Conservation (phyloP, 208 protist species). For the Crithidia bombi region DNA sequence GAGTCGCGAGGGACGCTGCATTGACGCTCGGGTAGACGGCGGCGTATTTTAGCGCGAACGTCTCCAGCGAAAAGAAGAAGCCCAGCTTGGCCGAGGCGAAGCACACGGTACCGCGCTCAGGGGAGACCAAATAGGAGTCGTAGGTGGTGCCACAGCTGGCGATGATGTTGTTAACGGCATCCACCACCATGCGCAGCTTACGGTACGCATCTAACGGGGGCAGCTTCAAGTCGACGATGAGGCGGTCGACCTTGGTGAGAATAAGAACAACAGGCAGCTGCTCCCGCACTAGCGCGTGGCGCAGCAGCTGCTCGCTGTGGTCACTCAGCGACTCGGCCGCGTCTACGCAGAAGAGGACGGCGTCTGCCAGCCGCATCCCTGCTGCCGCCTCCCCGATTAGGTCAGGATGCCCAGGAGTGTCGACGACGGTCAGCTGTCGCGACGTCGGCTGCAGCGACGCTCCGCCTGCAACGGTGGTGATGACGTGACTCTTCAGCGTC, state of each 20-base stretch:
- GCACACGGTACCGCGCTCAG: conserved; percentile 90
- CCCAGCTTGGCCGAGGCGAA: conserved; percentile 90
- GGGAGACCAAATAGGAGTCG: conserved; percentile 54
- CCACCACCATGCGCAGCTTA: conserved; percentile 97
- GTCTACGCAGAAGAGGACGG: conserved; percentile 97
- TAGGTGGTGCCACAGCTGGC: conserved; percentile 43
- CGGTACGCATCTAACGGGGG: conserved; percentile 98
- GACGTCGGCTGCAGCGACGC: conserved; percentile 51
- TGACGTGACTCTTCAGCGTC: conserved; percentile 72
- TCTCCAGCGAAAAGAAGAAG: conserved; percentile 94
- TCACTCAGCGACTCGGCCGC: conserved; percentile 95
- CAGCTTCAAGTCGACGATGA: conserved; percentile 99
- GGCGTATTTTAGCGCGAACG: conserved; percentile 96
- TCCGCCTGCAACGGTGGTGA: conserved; percentile 55
- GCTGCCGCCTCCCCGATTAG: conserved; percentile 96
- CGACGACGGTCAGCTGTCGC: conserved; percentile 96
- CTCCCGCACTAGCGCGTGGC: conserved; percentile 77
- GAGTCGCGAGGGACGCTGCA: conserved; percentile 75
- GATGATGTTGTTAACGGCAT: conserved; percentile 96
- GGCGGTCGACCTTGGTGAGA: conserved; percentile 98
- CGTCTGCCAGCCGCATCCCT: conserved; percentile 95
- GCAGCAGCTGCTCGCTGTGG: conserved; percentile 86
- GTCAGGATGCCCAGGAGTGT: conserved; percentile 99
- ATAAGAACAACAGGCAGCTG: conserved; percentile 91
- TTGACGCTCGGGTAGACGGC: conserved; percentile 65